Conservation (phyloP, 768 basidiomycete species). For the Lentinula detonsa region DNA sequence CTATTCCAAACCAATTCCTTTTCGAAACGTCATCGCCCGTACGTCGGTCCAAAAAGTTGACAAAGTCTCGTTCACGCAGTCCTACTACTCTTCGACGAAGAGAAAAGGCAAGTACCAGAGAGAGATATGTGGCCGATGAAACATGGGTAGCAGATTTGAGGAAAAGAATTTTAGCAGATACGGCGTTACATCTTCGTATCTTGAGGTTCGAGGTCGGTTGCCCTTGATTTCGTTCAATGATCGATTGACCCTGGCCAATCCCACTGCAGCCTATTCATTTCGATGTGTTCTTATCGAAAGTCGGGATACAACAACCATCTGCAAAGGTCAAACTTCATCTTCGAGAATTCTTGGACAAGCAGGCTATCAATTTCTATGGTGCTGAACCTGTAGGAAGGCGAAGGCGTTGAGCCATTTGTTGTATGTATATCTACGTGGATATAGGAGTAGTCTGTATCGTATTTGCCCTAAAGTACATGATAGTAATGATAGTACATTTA, state of each 20-base stretch:
- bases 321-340: slow-evolving; percentile 33
- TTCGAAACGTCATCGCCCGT: background rate
- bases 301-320: slow-evolving; percentile 20
- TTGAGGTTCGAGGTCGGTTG: slow-evolving; percentile 58
- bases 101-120: background rate
- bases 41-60: background rate
- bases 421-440: slow-evolving; percentile 9
- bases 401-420: slow-evolving; percentile 5
- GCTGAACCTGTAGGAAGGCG: slow-evolving; percentile 23
- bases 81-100: background rate
- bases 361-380: slow-evolving; percentile 53
- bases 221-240: background rate
- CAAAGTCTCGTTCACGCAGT: background rate
- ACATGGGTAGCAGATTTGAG: slow-evolving; percentile 37
- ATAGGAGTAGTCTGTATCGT: background rate
- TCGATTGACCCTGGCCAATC: background rate
- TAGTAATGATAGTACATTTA: slow-evolving; percentile 25
- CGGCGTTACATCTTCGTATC: slow-evolving; percentile 45
- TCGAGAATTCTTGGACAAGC: slow-evolving; percentile 47
- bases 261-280: slow-evolving; percentile 50
- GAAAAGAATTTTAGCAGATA: slow-evolving; percentile 36
- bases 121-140: slow-evolving; percentile 24
- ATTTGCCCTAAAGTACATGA: slow-evolving; percentile 18
- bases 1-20: background rate
- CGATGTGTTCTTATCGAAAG: slow-evolving; percentile 42